Conservation (phyloP, 352 stramenopile species). For the Phytophthora niederhauseri region DNA sequence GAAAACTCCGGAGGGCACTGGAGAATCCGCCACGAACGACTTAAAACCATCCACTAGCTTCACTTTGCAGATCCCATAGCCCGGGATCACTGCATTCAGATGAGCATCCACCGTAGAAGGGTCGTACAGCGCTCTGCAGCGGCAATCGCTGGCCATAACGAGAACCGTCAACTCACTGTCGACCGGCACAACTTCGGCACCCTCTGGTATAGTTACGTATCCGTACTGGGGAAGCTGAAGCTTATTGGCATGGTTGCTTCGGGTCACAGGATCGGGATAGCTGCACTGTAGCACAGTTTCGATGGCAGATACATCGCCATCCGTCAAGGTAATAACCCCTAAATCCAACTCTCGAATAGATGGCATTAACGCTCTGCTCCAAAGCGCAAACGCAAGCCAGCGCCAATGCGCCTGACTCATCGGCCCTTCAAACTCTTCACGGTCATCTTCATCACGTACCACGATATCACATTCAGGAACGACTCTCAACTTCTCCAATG, state of each 20-base stretch:
- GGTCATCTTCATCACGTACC: not conserved
- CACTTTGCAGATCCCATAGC: conserved; percentile 1
- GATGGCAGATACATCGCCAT: not conserved
- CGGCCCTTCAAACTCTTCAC: not conserved
- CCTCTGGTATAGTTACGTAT: not conserved
- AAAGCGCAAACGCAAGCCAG: conserved; percentile 20
- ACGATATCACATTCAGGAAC: not conserved
- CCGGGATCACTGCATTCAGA: not conserved
- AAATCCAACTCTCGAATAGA: conserved; percentile 1
- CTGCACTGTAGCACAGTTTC: not conserved
- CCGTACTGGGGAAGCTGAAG: not conserved
- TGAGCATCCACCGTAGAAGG: not conserved
- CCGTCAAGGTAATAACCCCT: not conserved
- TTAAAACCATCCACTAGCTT: not conserved
- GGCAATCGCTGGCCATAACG: not conserved
- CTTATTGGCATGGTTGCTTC: not conserved
- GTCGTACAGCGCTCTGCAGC: not conserved
- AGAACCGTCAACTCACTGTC: not conserved
- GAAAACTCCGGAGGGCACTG: not conserved
- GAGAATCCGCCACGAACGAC: conserved; percentile 1
- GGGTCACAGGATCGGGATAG: not conserved
- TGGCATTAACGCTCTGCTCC: conserved; percentile 8
- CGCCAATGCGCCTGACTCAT: conserved; percentile 18
- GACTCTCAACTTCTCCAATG: not conserved
- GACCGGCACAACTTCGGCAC: not conserved